Base-by-base conservation (phyloP, 1,139 yeast species). In the Sugiyamaella neomexicana region DNA sequence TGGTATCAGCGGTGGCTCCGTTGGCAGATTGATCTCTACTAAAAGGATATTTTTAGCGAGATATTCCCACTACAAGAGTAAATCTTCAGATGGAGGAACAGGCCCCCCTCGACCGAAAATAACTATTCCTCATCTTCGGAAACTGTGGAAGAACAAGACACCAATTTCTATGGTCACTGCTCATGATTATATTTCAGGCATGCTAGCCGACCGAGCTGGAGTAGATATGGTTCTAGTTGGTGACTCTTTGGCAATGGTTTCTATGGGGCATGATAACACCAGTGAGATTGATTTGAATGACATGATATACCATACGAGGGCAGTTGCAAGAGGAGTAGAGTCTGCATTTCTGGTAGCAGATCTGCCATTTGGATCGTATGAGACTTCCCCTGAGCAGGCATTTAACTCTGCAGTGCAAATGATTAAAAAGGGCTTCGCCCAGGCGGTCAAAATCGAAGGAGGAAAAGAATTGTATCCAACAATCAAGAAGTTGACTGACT, bases 211-310 rank as follows among this genome's bases (percentile, higher is more conserved):
- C 50, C 68, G 76, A 10, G 83, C 95, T 0, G 78, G 80, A 0
- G 77, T 83, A 1, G 98, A 93, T 62, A 77, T 85, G 52, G 76
- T 85, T 9, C 76, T 93, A 7, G 84, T 93, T 5, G 99, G 99
- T 1, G 99, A 93, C 69, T 91, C 98, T 0, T 73, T 93, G 40
- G 90, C 97, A 1, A 91, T 90, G 97, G 91, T 89, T 1, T 80
- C 96, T 0, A 76, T 89, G 58, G 99, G 99, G 0, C 85, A 85
- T 65, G 78, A 79, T 5, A 85, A 87, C 51, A 89, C 97, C 0
- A 83, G 85, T 58, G 88, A 86, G 65, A 72, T 90, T 41, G 78
- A 83, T 1, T 79, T 88, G 48, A 89, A 88, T n/a, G 93, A 86
- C 63, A 88, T 89, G 74, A 69, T 86, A 46, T 86, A 82, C 66